These are phyloP conservation scores for Syzygium aromaticum DNA, from an alignment of 345 rosid genomes.

Conservation along the genomic window DNA sequence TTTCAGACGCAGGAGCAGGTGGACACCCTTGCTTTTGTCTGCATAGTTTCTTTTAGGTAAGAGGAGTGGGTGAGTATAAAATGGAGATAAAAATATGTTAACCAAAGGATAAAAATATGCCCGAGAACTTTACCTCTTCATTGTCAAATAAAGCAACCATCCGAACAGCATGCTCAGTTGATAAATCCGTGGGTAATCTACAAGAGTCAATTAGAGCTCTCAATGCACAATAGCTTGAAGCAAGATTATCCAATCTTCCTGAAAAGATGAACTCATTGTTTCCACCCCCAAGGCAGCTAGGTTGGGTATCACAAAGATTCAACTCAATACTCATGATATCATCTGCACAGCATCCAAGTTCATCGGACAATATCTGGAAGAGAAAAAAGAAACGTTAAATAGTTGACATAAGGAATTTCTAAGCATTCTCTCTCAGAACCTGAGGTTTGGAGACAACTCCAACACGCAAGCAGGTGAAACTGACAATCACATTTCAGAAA, in stretches of 20 bases:
- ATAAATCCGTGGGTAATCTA: constrained; percentile 34
- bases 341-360: constrained; percentile 48
- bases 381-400: neutral
- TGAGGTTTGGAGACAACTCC: neutral
- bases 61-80: neutral
- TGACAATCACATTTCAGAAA: neutral
- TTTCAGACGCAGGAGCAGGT: neutral
- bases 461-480: neutral
- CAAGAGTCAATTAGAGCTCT: constrained; percentile 87
- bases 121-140: constrained; percentile 62
- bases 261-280: constrained; percentile 85
- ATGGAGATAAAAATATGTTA: neutral
- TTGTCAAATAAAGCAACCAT: constrained; percentile 95
- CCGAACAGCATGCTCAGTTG: constrained; percentile 56
- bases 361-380: constrained; percentile 65
- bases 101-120: neutral
- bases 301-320: constrained; percentile 91
- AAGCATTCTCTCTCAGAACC: neutral
- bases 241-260: constrained; percentile 94
- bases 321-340: constrained; percentile 79
- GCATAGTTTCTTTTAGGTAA: neutral
- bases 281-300: constrained; percentile 97
- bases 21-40: neutral
- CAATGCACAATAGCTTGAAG: constrained; percentile 82
- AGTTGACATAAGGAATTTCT: neutral